Evolutionary conservation across 257 asterid species (phyloP), one percentile per base, ranked within the genome.

Genomic region (Plantago ovata): DNA sequence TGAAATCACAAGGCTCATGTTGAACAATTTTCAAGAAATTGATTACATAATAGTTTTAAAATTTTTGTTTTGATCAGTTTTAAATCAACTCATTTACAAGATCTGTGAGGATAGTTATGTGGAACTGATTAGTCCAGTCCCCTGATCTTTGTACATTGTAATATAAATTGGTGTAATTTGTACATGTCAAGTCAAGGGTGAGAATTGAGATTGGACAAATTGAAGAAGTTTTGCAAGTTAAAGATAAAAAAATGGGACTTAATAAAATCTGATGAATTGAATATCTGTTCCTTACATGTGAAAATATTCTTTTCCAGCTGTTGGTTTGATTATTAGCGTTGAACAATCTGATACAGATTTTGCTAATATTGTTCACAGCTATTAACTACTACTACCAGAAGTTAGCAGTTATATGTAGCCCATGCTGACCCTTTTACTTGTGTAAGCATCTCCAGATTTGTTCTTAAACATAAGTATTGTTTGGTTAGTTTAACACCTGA

Each of bases 281-380:
- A 53, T 46, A 13, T 49, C 65, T 15, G 67, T 53, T 20, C 58
- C 58, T 63, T 65, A 87, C 81, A 84, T 71, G 88, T 78, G 84
- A 68, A 70, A 46, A 60, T 80, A 80, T 78, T 84, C 82, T 73
- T n/a, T n/a, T 79, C 54, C 63, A 48, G 70, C 59, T 72, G 72
- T 22, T 70, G 68, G 69, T 69, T 9, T 32, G 38, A 74, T 73
- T 44, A 76, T 69, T 69, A 68, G 65, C 66, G 58, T 56, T 72
- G 73, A 72, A 68, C 69, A 46, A 65, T 64, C 66, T 68, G 79
- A 77, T 75, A 83, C 82, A 77, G 80, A 72, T 77, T 71, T 53
- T 41, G 16, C 44, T n/a, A 10, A 14, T 20, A 41, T 42, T 42
- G 58, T 49, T 39, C 39, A 56, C 23, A 23, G 52, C 49, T 42